phyloP scores from a whole-genome alignment of 257 asterid species.

The Orobanche coerulescens region DNA sequence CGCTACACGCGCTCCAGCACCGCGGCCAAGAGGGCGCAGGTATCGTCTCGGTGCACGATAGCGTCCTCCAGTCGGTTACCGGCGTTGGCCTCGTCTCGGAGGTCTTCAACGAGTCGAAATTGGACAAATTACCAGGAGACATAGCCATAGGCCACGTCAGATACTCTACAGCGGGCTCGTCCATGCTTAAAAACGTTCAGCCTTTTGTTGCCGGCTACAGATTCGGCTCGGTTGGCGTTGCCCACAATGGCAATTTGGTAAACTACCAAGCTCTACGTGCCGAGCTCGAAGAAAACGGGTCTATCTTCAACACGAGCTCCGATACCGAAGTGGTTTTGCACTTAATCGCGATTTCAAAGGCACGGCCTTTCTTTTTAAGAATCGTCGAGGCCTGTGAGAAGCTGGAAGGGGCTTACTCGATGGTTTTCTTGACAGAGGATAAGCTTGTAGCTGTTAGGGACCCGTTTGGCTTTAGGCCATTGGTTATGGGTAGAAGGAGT shows the following conservation, averaged over 20 bases:
- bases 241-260: slow-evolving; percentile 92
- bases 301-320: slow-evolving; percentile 75
- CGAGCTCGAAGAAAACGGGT: slow-evolving; percentile 74
- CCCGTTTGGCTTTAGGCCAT: slow-evolving; percentile 57
- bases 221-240: slow-evolving; percentile 88
- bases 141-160: slow-evolving; percentile 92
- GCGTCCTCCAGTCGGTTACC: slow-evolving; percentile 61
- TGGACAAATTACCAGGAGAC: slow-evolving; percentile 64
- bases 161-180: slow-evolving; percentile 86
- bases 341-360: slow-evolving; percentile 79
- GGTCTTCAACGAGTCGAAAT: slow-evolving; percentile 66
- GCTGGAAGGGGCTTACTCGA: slow-evolving; percentile 82
- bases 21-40: slow-evolving; percentile 98
- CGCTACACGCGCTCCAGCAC: slow-evolving; percentile 92
- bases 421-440: slow-evolving; percentile 59
- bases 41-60: slow-evolving; percentile 61
- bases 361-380: slow-evolving; percentile 66
- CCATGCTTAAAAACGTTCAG: slow-evolving; percentile 93
- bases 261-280: slow-evolving; percentile 69
- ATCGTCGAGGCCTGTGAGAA: slow-evolving; percentile 88
- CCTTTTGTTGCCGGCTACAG: slow-evolving; percentile 88
- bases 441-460: slow-evolving; percentile 57
- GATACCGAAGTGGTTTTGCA: slow-evolving; percentile 91
- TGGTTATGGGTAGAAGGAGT: slow-evolving; percentile 62
- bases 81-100: slow-evolving; percentile 89